Evolutionary conservation across 139 green algal genomes (phyloP), one percentile per base, ranked within the genome.

Genomic region (Yamagishiella unicocca): DNA sequence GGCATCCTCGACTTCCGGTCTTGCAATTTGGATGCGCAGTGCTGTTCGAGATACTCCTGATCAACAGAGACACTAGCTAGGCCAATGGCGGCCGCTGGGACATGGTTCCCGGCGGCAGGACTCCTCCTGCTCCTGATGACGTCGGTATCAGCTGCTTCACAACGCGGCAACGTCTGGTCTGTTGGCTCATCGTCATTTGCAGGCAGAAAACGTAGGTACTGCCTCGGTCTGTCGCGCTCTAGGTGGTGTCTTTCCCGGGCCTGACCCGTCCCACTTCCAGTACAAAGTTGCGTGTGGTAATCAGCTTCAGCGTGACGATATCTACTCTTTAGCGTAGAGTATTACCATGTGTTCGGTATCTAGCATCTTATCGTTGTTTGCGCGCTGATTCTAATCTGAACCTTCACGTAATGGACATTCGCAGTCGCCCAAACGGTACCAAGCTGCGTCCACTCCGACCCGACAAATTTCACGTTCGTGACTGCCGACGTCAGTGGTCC

Each of bases 1-100:
- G 62, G 5, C 62, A n/a, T 71, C 62, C 24, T 21, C n/a, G n/a
- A n/a, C n/a, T n/a, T n/a, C n/a, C n/a, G n/a, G n/a, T n/a, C n/a
- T n/a, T n/a, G n/a, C n/a, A n/a, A n/a, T n/a, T n/a, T n/a, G n/a
- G n/a, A n/a, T n/a, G n/a, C n/a, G n/a, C n/a, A n/a, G n/a, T n/a
- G n/a, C n/a, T n/a, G n/a, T n/a, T n/a, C n/a, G n/a, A n/a, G n/a
- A n/a, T n/a, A 46, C 2, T 38, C 33, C 21, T 14, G 37, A 42
- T 21, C 45, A 74, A 74, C 37, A 14, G 45, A 55, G 21, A 27
- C 8, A 8, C 70, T 33, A 58, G 35, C 35, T 14, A 78, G 37
- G 24, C 25, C 40, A 80, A 80, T 80, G 72, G 72, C 43, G 42
- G 72, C 72, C 72, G 72, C 72, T 80, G 72, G 72, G 72, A 80